Percentiles rank a stretch among this genome's conserved stretches.
Conservation (phyloP, 1,284 basidiomycete genomes). For the Tausonia pullulans region DNA sequence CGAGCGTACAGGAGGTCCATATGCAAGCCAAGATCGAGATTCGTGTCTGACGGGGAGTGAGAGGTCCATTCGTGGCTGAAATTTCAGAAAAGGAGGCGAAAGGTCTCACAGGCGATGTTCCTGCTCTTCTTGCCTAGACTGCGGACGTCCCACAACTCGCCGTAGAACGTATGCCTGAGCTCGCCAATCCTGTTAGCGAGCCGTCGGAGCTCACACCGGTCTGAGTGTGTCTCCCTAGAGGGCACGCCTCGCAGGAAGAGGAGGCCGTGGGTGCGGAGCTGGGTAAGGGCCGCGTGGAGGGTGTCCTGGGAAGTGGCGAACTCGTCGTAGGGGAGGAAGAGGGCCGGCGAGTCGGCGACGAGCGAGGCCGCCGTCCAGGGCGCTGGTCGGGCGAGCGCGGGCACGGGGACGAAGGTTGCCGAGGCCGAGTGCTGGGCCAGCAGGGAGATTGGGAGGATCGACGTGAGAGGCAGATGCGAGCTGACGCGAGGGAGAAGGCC, state of each 20-base stretch:
- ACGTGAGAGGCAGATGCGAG: neutral
- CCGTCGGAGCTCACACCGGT: conserved; percentile 50
- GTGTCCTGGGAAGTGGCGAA: conserved; percentile 13
- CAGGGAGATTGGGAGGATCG: neutral
- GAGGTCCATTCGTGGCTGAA: too few species aligned
- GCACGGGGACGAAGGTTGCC: neutral
- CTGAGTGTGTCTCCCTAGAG: conserved; percentile 43
- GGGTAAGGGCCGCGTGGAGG: conserved; percentile 28
- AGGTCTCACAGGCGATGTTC: conserved; percentile 63
- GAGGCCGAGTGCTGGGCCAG: neutral
- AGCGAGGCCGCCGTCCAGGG: conserved; percentile 6
- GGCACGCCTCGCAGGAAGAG: conserved; percentile 48
- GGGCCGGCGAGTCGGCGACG: conserved; percentile 21
- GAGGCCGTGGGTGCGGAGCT: conserved; percentile 42
- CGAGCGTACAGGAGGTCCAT: conserved; percentile 74
- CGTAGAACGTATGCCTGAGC: conserved; percentile 82
- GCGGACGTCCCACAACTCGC: conserved; percentile 79
- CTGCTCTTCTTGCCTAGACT: conserved; percentile 54
- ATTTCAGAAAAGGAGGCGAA: too few species aligned
- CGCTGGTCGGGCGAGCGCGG: neutral
- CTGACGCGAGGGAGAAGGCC: neutral
- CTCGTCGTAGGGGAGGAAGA: conserved; percentile 12
- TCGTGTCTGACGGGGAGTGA: conserved; percentile 45
- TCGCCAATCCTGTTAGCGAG: conserved; percentile 60
- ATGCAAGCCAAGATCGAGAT: conserved; percentile 76